These are phyloP conservation scores for Tetracladium setigerum DNA, from an alignment of 495 filamentous ascomycete genomes.

Conservation along the genomic window DNA sequence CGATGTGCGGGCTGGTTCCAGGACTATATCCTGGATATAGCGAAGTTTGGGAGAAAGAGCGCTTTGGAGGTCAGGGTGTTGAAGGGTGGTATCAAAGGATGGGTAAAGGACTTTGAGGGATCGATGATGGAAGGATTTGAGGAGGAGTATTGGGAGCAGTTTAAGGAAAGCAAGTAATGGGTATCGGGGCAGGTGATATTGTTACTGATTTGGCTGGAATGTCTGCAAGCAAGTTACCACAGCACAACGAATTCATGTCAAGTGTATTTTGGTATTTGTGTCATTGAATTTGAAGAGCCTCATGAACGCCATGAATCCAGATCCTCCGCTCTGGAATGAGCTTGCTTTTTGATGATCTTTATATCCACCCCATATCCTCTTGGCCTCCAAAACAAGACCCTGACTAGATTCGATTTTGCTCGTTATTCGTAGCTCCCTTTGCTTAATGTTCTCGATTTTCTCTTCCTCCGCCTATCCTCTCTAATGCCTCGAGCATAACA, in stretches of 20 bases:
- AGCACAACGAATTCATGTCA: no score
- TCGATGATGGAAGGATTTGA: constrained; percentile 41
- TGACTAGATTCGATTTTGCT: neutral
- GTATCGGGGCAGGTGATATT: neutral
- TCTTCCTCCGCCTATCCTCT: constrained; percentile 40
- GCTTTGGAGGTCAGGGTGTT: constrained; percentile 42
- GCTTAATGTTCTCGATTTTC: constrained; percentile 15
- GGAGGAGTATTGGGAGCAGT: constrained; percentile 36
- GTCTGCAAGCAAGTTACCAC: neutral
- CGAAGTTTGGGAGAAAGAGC: constrained; percentile 42
- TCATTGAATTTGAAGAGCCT: constrained; percentile 16
- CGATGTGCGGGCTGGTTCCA: constrained; percentile 60
- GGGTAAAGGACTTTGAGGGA: constrained; percentile 43
- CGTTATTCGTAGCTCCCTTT: neutral
- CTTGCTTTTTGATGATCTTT: no score
- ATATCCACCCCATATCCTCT: no score
- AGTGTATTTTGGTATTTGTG: constrained; percentile 5
- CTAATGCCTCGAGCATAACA: constrained; percentile 83
- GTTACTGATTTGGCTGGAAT: neutral
- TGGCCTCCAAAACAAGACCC: no score
- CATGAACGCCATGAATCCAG: constrained; percentile 18
- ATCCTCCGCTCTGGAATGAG: neutral
- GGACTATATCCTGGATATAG: constrained; percentile 46
- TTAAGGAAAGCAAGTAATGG: constrained; percentile 15
- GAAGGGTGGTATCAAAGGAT: constrained; percentile 57